Evolutionary conservation across 163 green algal species (phyloP).

Genomic region (Scenedesmus sp.): DNA sequence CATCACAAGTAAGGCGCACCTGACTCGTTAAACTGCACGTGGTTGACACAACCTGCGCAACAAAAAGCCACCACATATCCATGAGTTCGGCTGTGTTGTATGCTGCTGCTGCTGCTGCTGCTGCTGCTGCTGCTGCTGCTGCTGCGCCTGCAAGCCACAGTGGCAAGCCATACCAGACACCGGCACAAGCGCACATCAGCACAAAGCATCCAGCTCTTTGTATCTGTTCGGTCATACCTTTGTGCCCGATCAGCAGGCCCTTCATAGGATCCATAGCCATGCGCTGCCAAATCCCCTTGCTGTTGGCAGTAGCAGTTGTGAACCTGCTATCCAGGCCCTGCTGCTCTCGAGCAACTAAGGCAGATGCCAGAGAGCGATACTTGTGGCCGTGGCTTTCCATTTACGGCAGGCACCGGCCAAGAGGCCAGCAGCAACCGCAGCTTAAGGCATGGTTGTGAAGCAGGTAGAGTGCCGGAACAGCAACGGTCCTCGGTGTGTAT

Average conservation of each 20-base stretch:
- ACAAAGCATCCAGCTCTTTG: too few relatives aligned
- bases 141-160: neutral
- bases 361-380: neutral
- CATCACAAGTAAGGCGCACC: neutral
- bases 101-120: neutral
- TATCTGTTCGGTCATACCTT: too few relatives aligned
- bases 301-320: neutral
- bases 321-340: neutral
- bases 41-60: constrained; percentile 43
- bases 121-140: neutral
- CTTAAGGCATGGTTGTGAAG: neutral
- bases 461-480: neutral
- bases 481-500: neutral
- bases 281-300: constrained; percentile 26
- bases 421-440: neutral
- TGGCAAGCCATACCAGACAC: neutral
- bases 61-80: neutral
- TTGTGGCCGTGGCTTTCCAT: neutral
- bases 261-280: constrained; percentile 23
- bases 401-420: neutral
- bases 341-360: neutral
- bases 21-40: constrained; percentile 44
- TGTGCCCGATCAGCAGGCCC: constrained; percentile 2
- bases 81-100: neutral
- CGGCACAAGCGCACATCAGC: too few relatives aligned